These are phyloP conservation scores for Botrytis tulipae DNA, from an alignment of 2,329 filamentous ascomycete species.

Conservation along the genomic window DNA sequence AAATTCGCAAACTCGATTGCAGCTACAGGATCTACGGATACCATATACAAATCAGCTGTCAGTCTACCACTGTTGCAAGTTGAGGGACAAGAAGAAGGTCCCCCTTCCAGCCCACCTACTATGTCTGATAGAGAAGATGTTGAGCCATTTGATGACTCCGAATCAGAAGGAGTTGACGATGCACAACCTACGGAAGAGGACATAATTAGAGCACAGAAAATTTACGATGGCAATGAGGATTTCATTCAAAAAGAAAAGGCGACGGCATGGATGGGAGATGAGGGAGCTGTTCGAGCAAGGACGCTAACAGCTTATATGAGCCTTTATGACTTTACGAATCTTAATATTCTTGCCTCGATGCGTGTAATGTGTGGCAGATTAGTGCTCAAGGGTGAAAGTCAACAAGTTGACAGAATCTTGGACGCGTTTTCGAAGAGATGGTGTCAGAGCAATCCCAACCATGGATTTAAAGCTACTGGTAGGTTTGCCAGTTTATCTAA, in stretches of 20 bases:
- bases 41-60: constrained; percentile 48
- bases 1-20: constrained; percentile 38
- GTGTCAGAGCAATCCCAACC: constrained; percentile 88
- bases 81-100: constrained; percentile 43
- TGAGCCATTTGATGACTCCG: constrained; percentile 24
- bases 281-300: constrained; percentile 56
- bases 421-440: constrained; percentile 86
- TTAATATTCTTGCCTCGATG: constrained; percentile 76
- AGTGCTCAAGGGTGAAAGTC: constrained; percentile 84
- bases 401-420: constrained; percentile 93
- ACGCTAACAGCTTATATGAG: constrained; percentile 81
- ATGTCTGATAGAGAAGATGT: constrained; percentile 38
- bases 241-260: constrained; percentile 77
- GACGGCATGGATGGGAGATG: constrained; percentile 77
- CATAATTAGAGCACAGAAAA: constrained; percentile 71
- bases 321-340: constrained; percentile 79
- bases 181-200: constrained; percentile 52
- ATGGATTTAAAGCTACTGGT: constrained; percentile 90
- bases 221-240: constrained; percentile 82
- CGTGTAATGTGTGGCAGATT: constrained; percentile 79
- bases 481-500: constrained; percentile 40
- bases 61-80: constrained; percentile 51
- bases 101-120: constrained; percentile 18
- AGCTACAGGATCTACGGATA: constrained; percentile 44
- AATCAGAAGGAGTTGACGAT: constrained; percentile 17